phyloP scores from a whole-genome alignment of 2,329 filamentous ascomycete genomes.

The Penicillium sp. region DNA sequence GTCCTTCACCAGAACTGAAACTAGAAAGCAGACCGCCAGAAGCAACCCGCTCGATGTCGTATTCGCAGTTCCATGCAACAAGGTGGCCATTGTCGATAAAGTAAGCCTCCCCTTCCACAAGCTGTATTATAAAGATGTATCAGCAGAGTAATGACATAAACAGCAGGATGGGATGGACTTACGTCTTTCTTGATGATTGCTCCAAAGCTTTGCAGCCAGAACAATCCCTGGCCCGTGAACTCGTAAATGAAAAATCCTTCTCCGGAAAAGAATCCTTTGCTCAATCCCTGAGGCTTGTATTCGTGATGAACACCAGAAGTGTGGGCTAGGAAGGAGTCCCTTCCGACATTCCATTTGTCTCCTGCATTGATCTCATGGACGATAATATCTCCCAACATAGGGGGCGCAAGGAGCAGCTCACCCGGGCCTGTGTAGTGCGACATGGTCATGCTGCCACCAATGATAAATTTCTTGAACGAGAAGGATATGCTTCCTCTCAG shows the following conservation, averaged over 20 bases:
- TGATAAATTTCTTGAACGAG: conserved; percentile 84
- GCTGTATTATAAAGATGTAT: no score
- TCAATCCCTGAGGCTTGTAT: conserved; percentile 79
- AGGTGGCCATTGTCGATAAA: conserved; percentile 91
- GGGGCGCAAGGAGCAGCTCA: conserved; percentile 80
- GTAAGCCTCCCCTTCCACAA: conserved; percentile 87
- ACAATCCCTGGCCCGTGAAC: no score
- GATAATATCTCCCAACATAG: conserved; percentile 79
- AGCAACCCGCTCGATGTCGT: conserved; percentile 82
- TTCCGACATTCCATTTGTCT: conserved; percentile 85
- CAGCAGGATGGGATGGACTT: no score
- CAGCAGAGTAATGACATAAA: no score
- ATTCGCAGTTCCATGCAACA: conserved; percentile 96
- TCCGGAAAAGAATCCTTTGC: conserved; percentile 90
- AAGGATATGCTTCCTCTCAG: conserved; percentile 83
- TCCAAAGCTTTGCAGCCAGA: conserved; percentile 88
- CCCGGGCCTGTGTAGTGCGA: conserved; percentile 87
- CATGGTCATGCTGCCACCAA: conserved; percentile 73
- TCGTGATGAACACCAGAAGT: conserved; percentile 88
- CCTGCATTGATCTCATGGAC: no score
- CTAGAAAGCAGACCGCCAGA: conserved; percentile 93
- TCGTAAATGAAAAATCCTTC: conserved; percentile 90
- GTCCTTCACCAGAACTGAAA: conserved; percentile 75
- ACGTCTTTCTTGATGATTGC: conserved; percentile 95
- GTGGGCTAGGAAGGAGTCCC: conserved; percentile 80